Evolutionary conservation across 768 basidiomycete species (phyloP).

Genomic region (Collybiopsis luxurians): DNA sequence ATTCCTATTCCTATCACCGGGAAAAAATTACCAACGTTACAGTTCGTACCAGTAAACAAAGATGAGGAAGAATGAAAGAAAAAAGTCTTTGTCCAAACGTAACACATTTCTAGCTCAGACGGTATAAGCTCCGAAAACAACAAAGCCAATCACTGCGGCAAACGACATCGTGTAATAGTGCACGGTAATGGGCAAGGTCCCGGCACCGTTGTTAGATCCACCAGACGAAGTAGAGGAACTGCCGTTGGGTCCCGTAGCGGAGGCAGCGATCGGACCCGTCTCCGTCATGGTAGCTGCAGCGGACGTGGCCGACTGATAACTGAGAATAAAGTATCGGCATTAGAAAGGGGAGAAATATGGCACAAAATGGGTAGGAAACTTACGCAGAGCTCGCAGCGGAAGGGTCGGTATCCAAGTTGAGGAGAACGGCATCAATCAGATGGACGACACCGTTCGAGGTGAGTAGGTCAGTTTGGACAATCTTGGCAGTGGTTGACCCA

Average conservation of each 20-base stretch:
- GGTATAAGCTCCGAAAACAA: not conserved
- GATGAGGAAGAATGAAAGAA: too few relatives aligned
- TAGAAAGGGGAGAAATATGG: not conserved
- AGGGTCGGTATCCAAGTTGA: slow-evolving; percentile 40
- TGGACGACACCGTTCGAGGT: slow-evolving; percentile 70
- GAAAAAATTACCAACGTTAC: too few relatives aligned
- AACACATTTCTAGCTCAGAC: not conserved
- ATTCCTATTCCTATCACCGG: too few relatives aligned
- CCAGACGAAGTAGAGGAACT: not conserved
- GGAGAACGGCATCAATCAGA: slow-evolving; percentile 51
- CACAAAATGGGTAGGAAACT: slow-evolving; percentile 18
- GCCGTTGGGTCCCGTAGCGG: not conserved
- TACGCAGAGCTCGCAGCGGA: slow-evolving; percentile 53
- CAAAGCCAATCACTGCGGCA: not conserved
- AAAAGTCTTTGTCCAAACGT: too few relatives aligned
- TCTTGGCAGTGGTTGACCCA: slow-evolving; percentile 39
- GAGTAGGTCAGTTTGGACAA: slow-evolving; percentile 59
- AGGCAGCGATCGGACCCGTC: not conserved
- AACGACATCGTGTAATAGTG: not conserved
- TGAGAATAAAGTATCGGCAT: not conserved
- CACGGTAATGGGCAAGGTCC: not conserved
- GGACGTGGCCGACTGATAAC: slow-evolving; percentile 3
- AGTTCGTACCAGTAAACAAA: too few relatives aligned
- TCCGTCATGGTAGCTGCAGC: not conserved
- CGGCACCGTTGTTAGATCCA: not conserved